phyloP scores from a whole-genome alignment of 2,329 filamentous ascomycete species.

The Fusarium papillatum region DNA sequence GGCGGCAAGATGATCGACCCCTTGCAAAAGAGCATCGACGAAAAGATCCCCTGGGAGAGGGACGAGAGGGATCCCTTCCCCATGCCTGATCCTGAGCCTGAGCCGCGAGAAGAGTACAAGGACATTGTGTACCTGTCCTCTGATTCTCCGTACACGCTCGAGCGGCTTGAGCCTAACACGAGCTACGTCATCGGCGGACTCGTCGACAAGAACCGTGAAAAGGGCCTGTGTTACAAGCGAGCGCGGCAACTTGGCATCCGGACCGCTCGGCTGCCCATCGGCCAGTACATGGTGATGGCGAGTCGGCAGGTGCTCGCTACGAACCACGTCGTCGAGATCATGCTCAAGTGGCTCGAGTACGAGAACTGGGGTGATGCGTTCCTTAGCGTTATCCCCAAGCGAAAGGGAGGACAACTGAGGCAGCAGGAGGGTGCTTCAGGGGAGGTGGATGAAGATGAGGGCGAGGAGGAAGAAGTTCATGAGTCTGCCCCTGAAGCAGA shows the following conservation, averaged over 20 bases:
- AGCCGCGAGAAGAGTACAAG: slow-evolving; percentile 48
- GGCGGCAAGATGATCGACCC: slow-evolving; percentile 72
- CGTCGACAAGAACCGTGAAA: slow-evolving; percentile 97
- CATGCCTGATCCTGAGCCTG: slow-evolving; percentile 49
- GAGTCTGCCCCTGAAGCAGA: slow-evolving; percentile 7
- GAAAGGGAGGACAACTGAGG: slow-evolving; percentile 85
- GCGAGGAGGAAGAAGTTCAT: slow-evolving; percentile 37
- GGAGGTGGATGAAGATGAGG: slow-evolving; percentile 39
- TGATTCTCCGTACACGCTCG: slow-evolving; percentile 89
- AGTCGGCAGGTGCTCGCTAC: slow-evolving; percentile 90
- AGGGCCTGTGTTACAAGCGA: slow-evolving; percentile 90
- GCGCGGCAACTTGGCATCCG: slow-evolving; percentile 82
- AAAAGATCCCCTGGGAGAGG: slow-evolving; percentile 46
- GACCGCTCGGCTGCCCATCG: slow-evolving; percentile 93
- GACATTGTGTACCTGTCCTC: slow-evolving; percentile 89
- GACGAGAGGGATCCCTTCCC: slow-evolving; percentile 51
- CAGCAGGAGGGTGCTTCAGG: slow-evolving; percentile 44
- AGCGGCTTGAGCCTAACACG: slow-evolving; percentile 86
- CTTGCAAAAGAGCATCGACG: slow-evolving; percentile 58
- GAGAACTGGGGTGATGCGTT: slow-evolving; percentile 96
- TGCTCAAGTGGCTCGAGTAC: slow-evolving; percentile 91
- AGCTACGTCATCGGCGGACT: slow-evolving; percentile 95
- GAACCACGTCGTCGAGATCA: slow-evolving; percentile 97
- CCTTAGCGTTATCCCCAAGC: slow-evolving; percentile 86
- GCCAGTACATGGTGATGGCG: slow-evolving; percentile 94